These are phyloP conservation scores for Raphanus sativus DNA, from an alignment of 345 rosid species.

Conservation along the genomic window DNA sequence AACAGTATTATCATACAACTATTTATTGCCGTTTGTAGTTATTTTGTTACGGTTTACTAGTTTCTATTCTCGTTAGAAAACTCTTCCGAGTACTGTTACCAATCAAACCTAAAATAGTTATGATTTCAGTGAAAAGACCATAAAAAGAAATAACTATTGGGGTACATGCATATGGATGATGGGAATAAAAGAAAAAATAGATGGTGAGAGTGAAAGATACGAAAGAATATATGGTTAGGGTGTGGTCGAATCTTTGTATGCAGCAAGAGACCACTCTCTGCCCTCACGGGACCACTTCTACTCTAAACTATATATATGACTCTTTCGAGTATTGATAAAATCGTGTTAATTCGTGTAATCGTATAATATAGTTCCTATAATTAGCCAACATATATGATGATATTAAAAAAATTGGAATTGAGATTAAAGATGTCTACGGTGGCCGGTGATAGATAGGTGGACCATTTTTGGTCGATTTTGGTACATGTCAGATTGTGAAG, in stretches of 20 bases:
- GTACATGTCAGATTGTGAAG: constrained; percentile 19
- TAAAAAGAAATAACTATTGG: constrained; percentile 7
- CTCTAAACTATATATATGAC: neutral
- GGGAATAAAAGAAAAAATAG: constrained; percentile 18
- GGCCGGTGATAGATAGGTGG: constrained; percentile 6
- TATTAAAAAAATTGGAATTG: neutral
- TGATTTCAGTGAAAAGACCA: constrained; percentile 8
- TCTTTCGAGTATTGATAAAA: neutral
- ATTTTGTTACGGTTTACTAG: neutral
- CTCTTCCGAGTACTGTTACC: neutral
- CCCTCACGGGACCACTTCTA: constrained; percentile 27
- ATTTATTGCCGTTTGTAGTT: neutral
- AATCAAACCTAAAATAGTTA: neutral
- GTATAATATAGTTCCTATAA: neutral
- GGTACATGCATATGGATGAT: constrained; percentile 8
- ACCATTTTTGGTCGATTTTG: constrained; percentile 29
- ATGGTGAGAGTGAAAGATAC: constrained; percentile 15
- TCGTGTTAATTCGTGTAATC: constrained; percentile 7
- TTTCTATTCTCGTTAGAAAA: neutral
- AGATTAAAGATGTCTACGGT: neutral
- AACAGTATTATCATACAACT: neutral
- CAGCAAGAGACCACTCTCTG: constrained; percentile 27
- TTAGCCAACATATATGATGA: neutral
- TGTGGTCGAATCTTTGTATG: constrained; percentile 33
- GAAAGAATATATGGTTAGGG: constrained; percentile 35